Evolutionary conservation across 2,329 filamentous ascomycete genomes (phyloP).

Genomic region (Escovopsis sp.): DNA sequence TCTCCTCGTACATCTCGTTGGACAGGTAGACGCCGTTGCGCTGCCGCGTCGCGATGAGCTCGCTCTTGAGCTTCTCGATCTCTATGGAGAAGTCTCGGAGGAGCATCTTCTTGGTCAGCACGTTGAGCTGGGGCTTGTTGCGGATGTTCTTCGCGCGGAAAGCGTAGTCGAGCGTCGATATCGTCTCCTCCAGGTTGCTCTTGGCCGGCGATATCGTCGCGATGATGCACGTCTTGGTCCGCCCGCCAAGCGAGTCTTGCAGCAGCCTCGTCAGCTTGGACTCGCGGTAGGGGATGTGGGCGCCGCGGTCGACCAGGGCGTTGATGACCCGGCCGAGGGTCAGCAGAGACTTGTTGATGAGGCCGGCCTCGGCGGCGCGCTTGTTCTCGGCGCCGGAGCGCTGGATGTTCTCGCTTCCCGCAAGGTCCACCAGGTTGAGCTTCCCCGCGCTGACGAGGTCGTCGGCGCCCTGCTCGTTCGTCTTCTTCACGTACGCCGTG

Average conservation of each 20-base stretch:
- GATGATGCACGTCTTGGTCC: slow-evolving; percentile 97
- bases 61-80: slow-evolving; percentile 88
- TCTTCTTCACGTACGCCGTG: slow-evolving; percentile 76
- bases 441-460: slow-evolving; percentile 86
- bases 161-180: slow-evolving; percentile 94
- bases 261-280: slow-evolving; percentile 89
- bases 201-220: slow-evolving; percentile 90
- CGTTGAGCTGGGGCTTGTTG: slow-evolving; percentile 94
- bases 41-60: slow-evolving; percentile 82
- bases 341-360: slow-evolving; percentile 96
- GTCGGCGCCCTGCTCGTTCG: slow-evolving; percentile 68
- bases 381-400: slow-evolving; percentile 97
- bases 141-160: slow-evolving; percentile 97
- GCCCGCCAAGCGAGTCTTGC: slow-evolving; percentile 90
- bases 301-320: slow-evolving; percentile 76
- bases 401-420: slow-evolving; percentile 95
- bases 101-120: slow-evolving; percentile 84
- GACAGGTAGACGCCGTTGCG: slow-evolving; percentile 92
- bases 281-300: slow-evolving; percentile 83
- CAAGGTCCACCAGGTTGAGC: slow-evolving; percentile 89
- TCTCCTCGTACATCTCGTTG: slow-evolving; percentile 76
- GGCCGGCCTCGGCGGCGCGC: slow-evolving; percentile 80
- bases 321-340: slow-evolving; percentile 96
- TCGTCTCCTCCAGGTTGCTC: slow-evolving; percentile 92
- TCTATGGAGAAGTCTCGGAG: slow-evolving; percentile 81